Evolutionary conservation across 495 filamentous ascomycete species (phyloP).

Genomic region (Aspergillus leporis): DNA sequence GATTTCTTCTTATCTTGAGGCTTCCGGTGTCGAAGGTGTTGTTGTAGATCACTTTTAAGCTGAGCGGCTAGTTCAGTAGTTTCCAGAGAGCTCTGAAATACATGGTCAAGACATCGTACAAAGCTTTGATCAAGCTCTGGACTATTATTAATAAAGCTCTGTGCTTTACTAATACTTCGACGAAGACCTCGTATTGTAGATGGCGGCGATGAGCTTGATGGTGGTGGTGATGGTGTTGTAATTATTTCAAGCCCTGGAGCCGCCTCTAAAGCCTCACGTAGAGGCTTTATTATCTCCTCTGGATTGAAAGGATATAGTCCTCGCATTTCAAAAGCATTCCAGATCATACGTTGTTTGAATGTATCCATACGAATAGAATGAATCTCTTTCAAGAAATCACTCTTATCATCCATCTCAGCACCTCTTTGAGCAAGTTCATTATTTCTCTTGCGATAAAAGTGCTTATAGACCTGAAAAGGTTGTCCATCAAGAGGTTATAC

Average conservation of each 20-base stretch:
- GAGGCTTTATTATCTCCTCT: background rate
- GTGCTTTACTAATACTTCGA: background rate
- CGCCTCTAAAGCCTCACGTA: background rate
- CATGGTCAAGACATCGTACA: background rate
- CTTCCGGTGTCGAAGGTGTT: too few relatives aligned
- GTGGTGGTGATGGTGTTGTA: slow-evolving; percentile 3
- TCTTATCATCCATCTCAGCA: background rate
- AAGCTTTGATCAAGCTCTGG: slow-evolving; percentile 2
- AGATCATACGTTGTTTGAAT: background rate
- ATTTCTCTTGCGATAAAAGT: background rate
- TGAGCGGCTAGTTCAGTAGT: background rate
- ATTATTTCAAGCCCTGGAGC: background rate
- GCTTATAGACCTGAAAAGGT: slow-evolving; percentile 1
- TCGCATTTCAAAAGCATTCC: background rate
- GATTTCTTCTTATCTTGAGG: too few relatives aligned
- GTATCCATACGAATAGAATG: background rate
- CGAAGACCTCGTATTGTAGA: slow-evolving; percentile 3
- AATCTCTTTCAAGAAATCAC: background rate
- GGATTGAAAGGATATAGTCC: background rate
- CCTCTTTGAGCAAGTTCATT: background rate
- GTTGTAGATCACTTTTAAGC: background rate
- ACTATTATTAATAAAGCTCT: background rate
- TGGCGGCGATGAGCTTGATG: background rate
- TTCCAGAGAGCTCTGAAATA: background rate
- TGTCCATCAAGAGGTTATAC: background rate